Percentiles rank a stretch among this genome's conserved stretches.
Evolutionary conservation across 768 basidiomycete genomes (phyloP).

Genomic region (Lentinula sp.): DNA sequence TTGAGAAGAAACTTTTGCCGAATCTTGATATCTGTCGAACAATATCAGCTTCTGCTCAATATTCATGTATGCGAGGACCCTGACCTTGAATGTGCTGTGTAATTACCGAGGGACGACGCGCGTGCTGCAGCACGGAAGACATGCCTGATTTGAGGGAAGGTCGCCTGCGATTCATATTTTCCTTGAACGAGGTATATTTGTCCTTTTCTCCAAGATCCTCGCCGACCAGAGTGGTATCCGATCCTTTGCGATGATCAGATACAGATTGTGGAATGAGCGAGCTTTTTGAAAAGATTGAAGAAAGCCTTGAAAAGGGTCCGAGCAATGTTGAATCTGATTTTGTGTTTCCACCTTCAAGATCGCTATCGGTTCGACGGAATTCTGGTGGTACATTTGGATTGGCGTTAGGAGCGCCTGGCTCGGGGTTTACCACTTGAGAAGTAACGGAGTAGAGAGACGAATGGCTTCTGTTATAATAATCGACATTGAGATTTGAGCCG

Average conservation of each 20-base stretch:
- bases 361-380: background rate
- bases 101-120: conserved; percentile 27
- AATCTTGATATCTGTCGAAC: conserved; percentile 33
- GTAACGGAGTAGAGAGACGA: background rate
- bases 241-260: background rate
- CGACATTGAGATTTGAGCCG: background rate
- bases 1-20: conserved; percentile 75
- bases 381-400: background rate
- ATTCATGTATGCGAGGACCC: background rate
- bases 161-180: background rate
- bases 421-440: background rate
- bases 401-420: too few relatives aligned
- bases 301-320: background rate
- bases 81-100: conserved; percentile 44
- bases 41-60: background rate
- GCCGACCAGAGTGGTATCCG: background rate
- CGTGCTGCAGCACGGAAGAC: conserved; percentile 21
- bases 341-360: background rate
- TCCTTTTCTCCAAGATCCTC: background rate
- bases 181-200: conserved; percentile 5
- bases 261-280: background rate
- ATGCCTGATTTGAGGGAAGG: background rate
- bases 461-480: background rate
- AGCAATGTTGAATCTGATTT: background rate
- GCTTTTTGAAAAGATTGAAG: background rate